These are phyloP conservation scores for Epichloe festucae DNA, from an alignment of 2,329 filamentous ascomycete genomes.

Conservation along the genomic window DNA sequence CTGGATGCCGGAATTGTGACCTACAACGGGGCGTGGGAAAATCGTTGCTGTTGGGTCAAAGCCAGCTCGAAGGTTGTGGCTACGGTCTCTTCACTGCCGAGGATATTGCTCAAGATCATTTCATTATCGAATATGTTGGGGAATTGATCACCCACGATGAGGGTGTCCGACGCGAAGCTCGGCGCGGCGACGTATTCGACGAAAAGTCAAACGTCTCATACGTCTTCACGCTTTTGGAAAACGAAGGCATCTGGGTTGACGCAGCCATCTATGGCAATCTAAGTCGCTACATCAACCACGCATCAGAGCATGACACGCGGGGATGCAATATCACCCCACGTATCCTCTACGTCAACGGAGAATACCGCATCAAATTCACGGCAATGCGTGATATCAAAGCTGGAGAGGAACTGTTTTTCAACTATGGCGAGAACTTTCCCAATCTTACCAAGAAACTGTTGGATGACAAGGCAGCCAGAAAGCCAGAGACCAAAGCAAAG, in stretches of 20 bases:
- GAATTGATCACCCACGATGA: conserved; percentile 62
- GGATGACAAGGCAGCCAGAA: conserved; percentile 23
- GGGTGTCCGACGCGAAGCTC: conserved; percentile 52
- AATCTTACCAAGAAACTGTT: conserved; percentile 38
- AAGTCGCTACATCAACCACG: conserved; percentile 74
- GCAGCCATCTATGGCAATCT: conserved; percentile 68
- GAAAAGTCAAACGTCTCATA: conserved; percentile 51
- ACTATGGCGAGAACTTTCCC: conserved; percentile 61
- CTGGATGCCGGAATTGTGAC: conserved; percentile 57
- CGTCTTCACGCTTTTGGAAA: conserved; percentile 45
- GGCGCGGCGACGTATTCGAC: conserved; percentile 47
- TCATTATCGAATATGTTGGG: conserved; percentile 69
- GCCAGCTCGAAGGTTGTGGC: conserved; percentile 53
- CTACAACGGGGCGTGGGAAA: conserved; percentile 57
- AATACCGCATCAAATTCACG: conserved; percentile 63
- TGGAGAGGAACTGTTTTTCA: conserved; percentile 70
- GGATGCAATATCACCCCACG: conserved; percentile 51
- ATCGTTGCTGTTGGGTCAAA: conserved; percentile 55
- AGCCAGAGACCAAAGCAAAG: conserved; percentile 14
- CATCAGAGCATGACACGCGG: conserved; percentile 34
- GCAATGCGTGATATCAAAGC: conserved; percentile 52
- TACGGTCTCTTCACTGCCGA: conserved; percentile 66
- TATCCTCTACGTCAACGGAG: conserved; percentile 60
- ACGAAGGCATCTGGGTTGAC: conserved; percentile 56
- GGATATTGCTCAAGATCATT: conserved; percentile 53